Conservation (phyloP, 139 green algal species). For the Yamagishiella unicocca region DNA sequence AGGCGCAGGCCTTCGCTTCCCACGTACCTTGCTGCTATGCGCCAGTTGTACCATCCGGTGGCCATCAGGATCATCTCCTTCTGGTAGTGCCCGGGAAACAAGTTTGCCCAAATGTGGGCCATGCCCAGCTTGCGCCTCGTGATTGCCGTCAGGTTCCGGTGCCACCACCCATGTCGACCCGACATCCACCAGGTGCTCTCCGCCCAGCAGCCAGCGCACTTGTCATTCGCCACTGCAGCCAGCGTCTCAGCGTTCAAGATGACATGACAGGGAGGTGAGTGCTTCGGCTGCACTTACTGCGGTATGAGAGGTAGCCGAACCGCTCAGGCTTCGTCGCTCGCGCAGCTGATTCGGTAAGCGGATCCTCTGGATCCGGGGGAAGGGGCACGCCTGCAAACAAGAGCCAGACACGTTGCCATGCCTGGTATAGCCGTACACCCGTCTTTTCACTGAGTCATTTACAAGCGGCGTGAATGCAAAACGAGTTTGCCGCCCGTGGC, state of each 20-base stretch:
- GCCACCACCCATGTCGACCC: conserved; percentile 17
- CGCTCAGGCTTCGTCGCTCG: not conserved
- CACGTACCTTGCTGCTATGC: conserved; percentile 16
- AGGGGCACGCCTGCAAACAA: conserved; percentile 20
- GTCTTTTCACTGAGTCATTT: too few species aligned
- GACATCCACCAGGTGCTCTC: conserved; percentile 16
- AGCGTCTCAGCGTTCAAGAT: too few species aligned
- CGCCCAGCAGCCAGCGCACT: conserved; percentile 7
- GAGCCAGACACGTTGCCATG: too few species aligned
- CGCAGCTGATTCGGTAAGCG: not conserved
- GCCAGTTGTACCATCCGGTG: conserved; percentile 17
- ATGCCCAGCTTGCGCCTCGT: not conserved
- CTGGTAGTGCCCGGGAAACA: not conserved
- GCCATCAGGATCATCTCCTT: conserved; percentile 14
- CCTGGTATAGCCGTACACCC: too few species aligned
- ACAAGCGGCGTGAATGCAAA: too few species aligned
- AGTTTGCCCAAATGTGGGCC: conserved; percentile 29
- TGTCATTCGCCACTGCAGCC: not conserved
- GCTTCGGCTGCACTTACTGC: too few species aligned
- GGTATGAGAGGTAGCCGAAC: conserved; percentile 8
- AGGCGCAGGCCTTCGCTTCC: too few species aligned
- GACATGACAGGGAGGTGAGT: too few species aligned
- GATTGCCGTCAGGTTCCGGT: not conserved
- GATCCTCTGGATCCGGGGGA: conserved; percentile 30
- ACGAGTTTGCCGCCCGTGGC: too few species aligned